These are phyloP conservation scores for Aspergillus neoniger DNA, from an alignment of 2,329 filamentous ascomycete genomes.

Conservation along the genomic window DNA sequence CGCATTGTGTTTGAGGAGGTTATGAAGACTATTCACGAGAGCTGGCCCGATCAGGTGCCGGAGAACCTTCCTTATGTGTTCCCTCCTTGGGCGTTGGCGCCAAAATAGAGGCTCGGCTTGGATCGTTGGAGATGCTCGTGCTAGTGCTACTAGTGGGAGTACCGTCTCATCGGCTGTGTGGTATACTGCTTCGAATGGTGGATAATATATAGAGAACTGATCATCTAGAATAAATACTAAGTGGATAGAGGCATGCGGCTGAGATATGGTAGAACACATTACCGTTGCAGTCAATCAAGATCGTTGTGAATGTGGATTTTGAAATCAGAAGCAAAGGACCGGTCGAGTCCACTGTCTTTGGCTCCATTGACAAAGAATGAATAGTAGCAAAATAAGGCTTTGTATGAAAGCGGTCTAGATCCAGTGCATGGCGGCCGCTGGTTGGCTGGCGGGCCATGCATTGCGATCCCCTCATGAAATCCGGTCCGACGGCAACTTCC, in stretches of 20 bases:
- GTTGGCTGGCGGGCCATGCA: slow-evolving; percentile 11
- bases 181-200: background rate
- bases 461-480: slow-evolving; percentile 20
- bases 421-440: slow-evolving; percentile 8
- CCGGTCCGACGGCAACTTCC: slow-evolving; percentile 11
- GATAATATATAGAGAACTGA: background rate
- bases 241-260: too few species aligned
- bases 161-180: too few species aligned
- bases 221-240: too few species aligned
- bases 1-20: slow-evolving; percentile 57
- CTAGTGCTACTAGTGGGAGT: too few species aligned
- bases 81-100: slow-evolving; percentile 54
- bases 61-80: slow-evolving; percentile 55
- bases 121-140: too few species aligned
- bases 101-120: slow-evolving; percentile 29
- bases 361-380: too few species aligned
- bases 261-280: too few species aligned
- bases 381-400: background rate
- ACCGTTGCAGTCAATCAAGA: background rate
- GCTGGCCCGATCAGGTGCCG: slow-evolving; percentile 59
- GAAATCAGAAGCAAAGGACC: too few species aligned
- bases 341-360: too few species aligned
- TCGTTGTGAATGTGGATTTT: too few species aligned
- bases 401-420: slow-evolving; percentile 19
- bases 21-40: slow-evolving; percentile 51